phyloP scores from a whole-genome alignment of 495 filamentous ascomycete species.

The Talaromyces nanjingensis region DNA sequence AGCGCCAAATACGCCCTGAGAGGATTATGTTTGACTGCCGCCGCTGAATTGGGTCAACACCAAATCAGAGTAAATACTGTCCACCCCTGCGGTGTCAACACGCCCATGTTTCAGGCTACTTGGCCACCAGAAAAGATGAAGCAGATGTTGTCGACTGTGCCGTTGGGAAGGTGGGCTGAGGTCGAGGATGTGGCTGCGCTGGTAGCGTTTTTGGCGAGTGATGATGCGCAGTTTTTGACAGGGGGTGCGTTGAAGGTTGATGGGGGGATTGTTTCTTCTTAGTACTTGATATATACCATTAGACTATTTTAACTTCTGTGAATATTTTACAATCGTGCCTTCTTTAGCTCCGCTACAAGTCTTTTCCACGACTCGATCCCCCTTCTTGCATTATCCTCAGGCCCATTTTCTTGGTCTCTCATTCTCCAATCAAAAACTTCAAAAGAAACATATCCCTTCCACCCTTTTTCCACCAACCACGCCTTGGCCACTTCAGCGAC shows the following conservation, averaged over 20 bases:
- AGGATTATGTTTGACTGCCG: slow-evolving; percentile 16
- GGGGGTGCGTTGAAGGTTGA: slow-evolving; percentile 15
- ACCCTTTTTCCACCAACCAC: slow-evolving; percentile 56
- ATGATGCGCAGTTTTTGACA: slow-evolving; percentile 14
- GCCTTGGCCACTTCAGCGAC: slow-evolving; percentile 29
- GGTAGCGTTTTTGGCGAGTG: slow-evolving; percentile 15
- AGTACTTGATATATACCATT: neutral
- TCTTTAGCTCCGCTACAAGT: slow-evolving; percentile 4
- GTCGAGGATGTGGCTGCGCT: slow-evolving; percentile 17
- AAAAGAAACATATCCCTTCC: slow-evolving; percentile 63
- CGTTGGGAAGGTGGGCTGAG: slow-evolving; percentile 16
- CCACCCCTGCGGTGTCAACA: slow-evolving; percentile 16
- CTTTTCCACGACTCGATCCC: slow-evolving; percentile 23
- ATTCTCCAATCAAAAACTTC: slow-evolving; percentile 66
- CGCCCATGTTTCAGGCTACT: slow-evolving; percentile 13
- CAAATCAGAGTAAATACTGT: slow-evolving; percentile 19
- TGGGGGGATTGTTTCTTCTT: slow-evolving; percentile 12
- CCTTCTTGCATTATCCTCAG: slow-evolving; percentile 16
- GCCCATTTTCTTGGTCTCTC: slow-evolving; percentile 33
- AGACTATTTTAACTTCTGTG: neutral
- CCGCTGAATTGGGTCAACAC: slow-evolving; percentile 14
- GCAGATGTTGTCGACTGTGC: slow-evolving; percentile 15
- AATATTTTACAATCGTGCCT: neutral
- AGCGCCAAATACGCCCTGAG: slow-evolving; percentile 16
- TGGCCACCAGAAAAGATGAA: slow-evolving; percentile 16